Evolutionary conservation across 2,329 filamentous ascomycete species (phyloP), one percentile per base, ranked within the genome.

Genomic region (Colletotrichum brevisporum): DNA sequence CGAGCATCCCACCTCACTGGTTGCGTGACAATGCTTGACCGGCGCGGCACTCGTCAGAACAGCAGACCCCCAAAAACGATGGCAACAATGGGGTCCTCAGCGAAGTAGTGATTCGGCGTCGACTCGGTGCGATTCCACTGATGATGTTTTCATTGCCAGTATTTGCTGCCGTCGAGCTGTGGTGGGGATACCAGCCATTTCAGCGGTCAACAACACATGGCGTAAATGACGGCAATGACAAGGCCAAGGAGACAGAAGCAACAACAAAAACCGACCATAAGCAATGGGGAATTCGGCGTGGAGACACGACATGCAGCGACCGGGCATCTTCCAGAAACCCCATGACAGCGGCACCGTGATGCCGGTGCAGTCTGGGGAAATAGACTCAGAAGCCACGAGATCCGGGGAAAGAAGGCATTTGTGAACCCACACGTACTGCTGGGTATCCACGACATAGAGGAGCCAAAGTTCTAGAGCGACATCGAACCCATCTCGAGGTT

Each of bases 301-400:
- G 27, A 48, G 24, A 36, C 27, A 31, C 63, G 26, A 41, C 9
- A 12, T 48, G 26, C 27, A 45, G 15, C 27, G 27, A 43, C 15
- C 61, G 51, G 31, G 51, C 36, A 45, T 43, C 51, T 39, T 51
- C 31, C n/a, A 36, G 50, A 55, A 21, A 12, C 27, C 9, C 50
- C 12, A 13, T 13, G 6, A 9, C 18, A 15, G 48, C 41, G 16
- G 18, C 54, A 59, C 16, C 52, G 21, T 21, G 36, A 57, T 12
- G 48, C 54, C 27, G 48, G 65, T 26, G 54, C 41, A 53, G 53
- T 59, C 61, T 59, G 66, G 66, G 66, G 66, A 59, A 68, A 51
- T 59, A 65, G 13, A 54, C 61, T 65, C n/a, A 45, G 43, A 13
- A n/a, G 18, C 41, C 54, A 54, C 41, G 39, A 50, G 43, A 66